phyloP scores from a whole-genome alignment of 2,329 filamentous ascomycete species.

The Fusarium neocosmosporiellum region DNA sequence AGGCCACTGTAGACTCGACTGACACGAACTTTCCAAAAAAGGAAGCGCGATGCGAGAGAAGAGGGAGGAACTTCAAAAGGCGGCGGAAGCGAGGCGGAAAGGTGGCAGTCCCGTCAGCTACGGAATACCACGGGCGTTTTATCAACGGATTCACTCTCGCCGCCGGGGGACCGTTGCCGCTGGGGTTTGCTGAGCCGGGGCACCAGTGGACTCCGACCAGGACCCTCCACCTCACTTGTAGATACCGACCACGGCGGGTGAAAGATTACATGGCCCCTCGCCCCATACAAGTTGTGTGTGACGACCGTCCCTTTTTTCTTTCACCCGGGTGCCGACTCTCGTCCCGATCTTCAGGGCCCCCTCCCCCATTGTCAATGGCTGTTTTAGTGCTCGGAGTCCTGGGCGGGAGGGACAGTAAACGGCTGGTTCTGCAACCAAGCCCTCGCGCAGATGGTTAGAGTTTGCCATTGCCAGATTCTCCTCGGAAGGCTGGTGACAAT shows the following conservation, averaged over 20 bases:
- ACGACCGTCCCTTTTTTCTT: background rate
- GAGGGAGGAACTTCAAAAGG: background rate
- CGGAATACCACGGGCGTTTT: conserved; percentile 34
- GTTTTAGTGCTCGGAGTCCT: conserved; percentile 1
- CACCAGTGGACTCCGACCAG: background rate
- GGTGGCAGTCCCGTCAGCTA: conserved; percentile 2
- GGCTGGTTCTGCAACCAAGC: background rate
- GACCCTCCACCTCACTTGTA: background rate
- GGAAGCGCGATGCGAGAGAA: background rate
- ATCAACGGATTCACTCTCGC: conserved; percentile 1
- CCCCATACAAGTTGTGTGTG: background rate
- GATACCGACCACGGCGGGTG: background rate
- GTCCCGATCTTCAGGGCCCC: conserved; percentile 1
- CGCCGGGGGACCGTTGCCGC: conserved; percentile 8
- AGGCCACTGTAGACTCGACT: background rate
- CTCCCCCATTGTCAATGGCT: background rate
- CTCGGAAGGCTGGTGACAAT: background rate
- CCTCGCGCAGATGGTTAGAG: background rate
- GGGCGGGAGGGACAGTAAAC: background rate
- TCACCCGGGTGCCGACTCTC: conserved; percentile 6
- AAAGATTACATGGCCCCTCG: background rate
- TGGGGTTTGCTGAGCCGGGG: conserved; percentile 15
- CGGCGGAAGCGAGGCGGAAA: conserved; percentile 13
- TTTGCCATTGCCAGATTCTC: background rate
- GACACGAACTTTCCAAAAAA: conserved; percentile 1